These are phyloP conservation scores for Acanthamoeba royreba DNA, from an alignment of 208 protist genomes.

Conservation along the genomic window DNA sequence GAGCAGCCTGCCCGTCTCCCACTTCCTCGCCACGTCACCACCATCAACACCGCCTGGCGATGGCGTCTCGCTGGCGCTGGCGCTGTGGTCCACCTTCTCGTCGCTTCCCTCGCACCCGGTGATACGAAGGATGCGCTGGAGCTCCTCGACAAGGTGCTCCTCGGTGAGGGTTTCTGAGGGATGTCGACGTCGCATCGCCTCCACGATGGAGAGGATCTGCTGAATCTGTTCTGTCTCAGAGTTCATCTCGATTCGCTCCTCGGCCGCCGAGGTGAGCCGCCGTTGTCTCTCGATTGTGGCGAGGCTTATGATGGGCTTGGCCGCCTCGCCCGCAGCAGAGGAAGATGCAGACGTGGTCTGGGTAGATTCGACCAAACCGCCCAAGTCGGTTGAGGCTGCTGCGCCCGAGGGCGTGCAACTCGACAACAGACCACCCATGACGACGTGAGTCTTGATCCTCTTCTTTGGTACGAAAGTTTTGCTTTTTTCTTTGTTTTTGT, in stretches of 20 bases:
- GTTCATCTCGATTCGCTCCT: neutral
- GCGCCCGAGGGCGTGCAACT: no score
- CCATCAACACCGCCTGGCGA: neutral
- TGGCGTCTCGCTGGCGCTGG: no score
- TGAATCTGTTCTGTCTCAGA: neutral
- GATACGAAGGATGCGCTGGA: neutral
- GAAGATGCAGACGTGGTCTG: no score
- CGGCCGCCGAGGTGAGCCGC: neutral
- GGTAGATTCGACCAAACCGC: no score
- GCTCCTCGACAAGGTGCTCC: neutral
- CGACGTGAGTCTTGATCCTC: no score
- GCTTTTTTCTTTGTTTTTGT: no score
- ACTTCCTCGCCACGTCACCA: neutral
- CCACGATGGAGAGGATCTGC: constrained; percentile 2
- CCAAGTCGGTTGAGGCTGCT: no score
- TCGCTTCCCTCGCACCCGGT: no score
- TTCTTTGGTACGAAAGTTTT: no score
- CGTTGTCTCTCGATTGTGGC: neutral
- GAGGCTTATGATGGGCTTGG: neutral
- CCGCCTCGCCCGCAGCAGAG: neutral
- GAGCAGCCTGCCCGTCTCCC: neutral
- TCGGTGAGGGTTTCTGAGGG: neutral
- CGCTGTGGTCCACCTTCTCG: no score
- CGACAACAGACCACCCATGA: no score
- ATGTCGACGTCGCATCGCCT: neutral